A percentile compares a stretch with the other conserved stretches of the same genome.
These are phyloP conservation scores for Macrocybe gigantea DNA, from an alignment of 768 basidiomycete species.

Conservation along the genomic window DNA sequence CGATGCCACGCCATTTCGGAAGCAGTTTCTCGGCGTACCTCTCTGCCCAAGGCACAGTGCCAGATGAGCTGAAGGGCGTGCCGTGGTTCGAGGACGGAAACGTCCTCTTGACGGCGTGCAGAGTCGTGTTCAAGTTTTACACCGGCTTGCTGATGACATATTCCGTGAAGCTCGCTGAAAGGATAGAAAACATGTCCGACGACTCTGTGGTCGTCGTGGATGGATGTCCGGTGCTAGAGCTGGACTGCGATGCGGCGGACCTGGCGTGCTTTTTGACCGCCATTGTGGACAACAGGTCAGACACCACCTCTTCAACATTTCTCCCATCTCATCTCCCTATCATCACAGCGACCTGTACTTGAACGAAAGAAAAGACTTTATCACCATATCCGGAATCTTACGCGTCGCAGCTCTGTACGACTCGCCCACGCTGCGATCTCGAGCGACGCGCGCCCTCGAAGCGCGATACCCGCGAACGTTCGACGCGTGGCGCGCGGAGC, in stretches of 20 bases:
- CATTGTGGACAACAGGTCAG: not conserved
- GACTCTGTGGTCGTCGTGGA: slow-evolving; percentile 11
- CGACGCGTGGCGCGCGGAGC: slow-evolving; percentile 6
- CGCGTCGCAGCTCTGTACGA: slow-evolving; percentile 7
- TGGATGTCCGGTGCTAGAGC: slow-evolving; percentile 3
- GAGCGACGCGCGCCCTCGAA: slow-evolving; percentile 7
- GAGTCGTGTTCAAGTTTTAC: slow-evolving; percentile 8
- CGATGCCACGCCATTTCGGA: too few species aligned
- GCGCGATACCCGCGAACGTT: slow-evolving; percentile 9
- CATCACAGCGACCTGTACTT: not conserved
- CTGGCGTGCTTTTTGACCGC: slow-evolving; percentile 9
- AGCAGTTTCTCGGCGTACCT: too few species aligned
- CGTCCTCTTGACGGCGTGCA: slow-evolving; percentile 8
- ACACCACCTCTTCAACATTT: not conserved
- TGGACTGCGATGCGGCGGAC: slow-evolving; percentile 4
- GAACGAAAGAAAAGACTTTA: slow-evolving; percentile 5
- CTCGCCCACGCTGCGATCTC: slow-evolving; percentile 4
- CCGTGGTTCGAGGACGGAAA: slow-evolving; percentile 12
- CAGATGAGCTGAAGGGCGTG: slow-evolving; percentile 6
- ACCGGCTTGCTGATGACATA: slow-evolving; percentile 4
- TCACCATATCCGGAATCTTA: slow-evolving; percentile 5
- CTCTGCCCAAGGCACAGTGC: not conserved
- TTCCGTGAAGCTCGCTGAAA: not conserved
- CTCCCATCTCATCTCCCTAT: not conserved
- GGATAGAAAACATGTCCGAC: slow-evolving; percentile 8